These are phyloP conservation scores for Debaryomyces robertsiae DNA, from an alignment of 1,139 yeast genomes.

Conservation along the genomic window DNA sequence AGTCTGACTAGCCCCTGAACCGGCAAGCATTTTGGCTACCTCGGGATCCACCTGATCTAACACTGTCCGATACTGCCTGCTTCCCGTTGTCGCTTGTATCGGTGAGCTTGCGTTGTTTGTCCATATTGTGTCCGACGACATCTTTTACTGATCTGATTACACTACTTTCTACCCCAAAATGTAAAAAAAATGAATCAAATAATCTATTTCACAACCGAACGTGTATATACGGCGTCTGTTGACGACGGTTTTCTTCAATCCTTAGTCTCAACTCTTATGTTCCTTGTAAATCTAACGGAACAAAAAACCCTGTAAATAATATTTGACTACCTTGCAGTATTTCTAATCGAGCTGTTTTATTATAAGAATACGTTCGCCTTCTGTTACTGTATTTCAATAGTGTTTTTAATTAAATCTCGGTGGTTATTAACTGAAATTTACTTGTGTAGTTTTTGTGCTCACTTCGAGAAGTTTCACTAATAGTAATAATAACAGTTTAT, in stretches of 20 bases:
- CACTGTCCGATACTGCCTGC: constrained; percentile 33
- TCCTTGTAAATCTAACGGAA: neutral
- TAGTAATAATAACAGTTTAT: constrained; percentile 2
- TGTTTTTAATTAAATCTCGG: constrained; percentile 9
- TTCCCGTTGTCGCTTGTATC: constrained; percentile 24
- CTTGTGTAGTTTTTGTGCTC: constrained; percentile 10
- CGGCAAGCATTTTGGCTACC: constrained; percentile 43
- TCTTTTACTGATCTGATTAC: constrained; percentile 5
- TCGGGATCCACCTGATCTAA: constrained; percentile 49
- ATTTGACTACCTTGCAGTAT: neutral
- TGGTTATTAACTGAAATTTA: constrained; percentile 8
- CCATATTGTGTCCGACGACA: constrained; percentile 45
- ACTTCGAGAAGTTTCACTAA: constrained; percentile 1
- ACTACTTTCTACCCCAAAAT: no score
- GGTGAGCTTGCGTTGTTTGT: constrained; percentile 33
- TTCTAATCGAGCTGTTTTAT: neutral
- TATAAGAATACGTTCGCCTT: neutral
- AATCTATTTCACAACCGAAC: constrained; percentile 4
- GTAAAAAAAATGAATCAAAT: constrained; percentile 1
- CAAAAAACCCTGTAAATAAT: neutral
- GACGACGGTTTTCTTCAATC: neutral
- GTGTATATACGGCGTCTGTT: constrained; percentile 7
- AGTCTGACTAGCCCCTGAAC: constrained; percentile 8
- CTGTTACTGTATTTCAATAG: neutral
- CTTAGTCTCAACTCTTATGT: neutral